Evolutionary conservation across 73 alveolate species (phyloP).

Genomic region (Urostyla sp.): DNA sequence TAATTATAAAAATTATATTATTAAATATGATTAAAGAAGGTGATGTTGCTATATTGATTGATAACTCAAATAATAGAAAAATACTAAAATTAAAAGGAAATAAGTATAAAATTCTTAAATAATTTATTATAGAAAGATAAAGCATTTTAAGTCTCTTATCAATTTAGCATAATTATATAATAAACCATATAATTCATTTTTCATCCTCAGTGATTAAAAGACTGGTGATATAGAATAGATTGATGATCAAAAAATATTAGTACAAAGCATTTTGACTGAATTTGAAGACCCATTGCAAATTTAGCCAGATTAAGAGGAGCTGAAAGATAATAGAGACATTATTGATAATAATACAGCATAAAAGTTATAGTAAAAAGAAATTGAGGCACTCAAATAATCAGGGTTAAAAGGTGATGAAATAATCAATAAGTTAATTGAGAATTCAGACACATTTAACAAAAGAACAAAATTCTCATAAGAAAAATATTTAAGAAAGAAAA

Average conservation of each 20-base stretch:
- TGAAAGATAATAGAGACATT: conserved; percentile 50
- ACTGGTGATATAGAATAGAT: conserved; percentile 7
- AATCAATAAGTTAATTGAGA: conserved; percentile 77
- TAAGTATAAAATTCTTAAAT: neutral
- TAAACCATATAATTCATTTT: neutral
- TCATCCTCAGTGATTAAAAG: conserved; percentile 19
- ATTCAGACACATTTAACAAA: conserved; percentile 82
- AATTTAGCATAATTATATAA: conserved; percentile 22
- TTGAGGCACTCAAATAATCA: conserved; percentile 72
- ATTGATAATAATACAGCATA: conserved; percentile 71
- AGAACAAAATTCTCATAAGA: conserved; percentile 89
- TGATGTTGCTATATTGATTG: conserved; percentile 5
- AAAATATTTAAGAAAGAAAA: conserved; percentile 83
- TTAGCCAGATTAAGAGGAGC: conserved; percentile 8
- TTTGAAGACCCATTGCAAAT: neutral
- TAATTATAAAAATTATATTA: no score
- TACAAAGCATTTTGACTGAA: conserved; percentile 13
- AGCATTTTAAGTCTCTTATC: conserved; percentile 45
- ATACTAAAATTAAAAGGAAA: neutral
- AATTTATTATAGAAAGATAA: conserved; percentile 1
- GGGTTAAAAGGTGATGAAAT: conserved; percentile 80
- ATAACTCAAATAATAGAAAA: conserved; percentile 28
- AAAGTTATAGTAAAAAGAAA: conserved; percentile 79
- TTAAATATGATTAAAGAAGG: neutral
- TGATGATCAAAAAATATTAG: conserved; percentile 11